These are phyloP conservation scores for Stachybotrys chartarum DNA, from an alignment of 2,329 filamentous ascomycete genomes.

Conservation along the genomic window DNA sequence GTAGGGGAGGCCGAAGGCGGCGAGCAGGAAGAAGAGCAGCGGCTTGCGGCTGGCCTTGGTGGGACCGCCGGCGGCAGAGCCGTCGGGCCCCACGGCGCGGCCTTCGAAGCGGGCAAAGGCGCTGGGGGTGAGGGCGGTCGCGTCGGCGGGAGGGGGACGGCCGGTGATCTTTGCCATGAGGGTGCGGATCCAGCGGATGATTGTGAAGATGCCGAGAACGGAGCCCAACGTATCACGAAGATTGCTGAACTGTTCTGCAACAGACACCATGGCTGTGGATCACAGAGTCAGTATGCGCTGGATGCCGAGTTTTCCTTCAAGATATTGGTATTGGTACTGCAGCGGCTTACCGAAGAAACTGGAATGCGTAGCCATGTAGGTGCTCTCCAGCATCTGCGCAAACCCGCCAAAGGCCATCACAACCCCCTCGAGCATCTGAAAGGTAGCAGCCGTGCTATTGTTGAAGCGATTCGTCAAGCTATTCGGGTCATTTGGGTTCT, in stretches of 20 bases:
- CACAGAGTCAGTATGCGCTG: slow-evolving; percentile 4
- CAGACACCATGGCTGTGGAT: slow-evolving; percentile 81
- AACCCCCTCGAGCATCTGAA: slow-evolving; percentile 96
- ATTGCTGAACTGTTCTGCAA: slow-evolving; percentile 94
- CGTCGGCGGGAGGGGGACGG: slow-evolving; percentile 80
- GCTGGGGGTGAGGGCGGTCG: slow-evolving; percentile 77
- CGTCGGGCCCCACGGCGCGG: slow-evolving; percentile 51
- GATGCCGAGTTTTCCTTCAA: neutral
- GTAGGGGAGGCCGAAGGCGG: slow-evolving; percentile 92
- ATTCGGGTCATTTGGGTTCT: slow-evolving; percentile 71
- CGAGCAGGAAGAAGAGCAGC: slow-evolving; percentile 89
- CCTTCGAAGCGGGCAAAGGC: slow-evolving; percentile 88
- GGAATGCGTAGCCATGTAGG: slow-evolving; percentile 98
- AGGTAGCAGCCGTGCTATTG: slow-evolving; percentile 91
- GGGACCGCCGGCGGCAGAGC: slow-evolving; percentile 45
- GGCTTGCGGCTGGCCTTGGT: slow-evolving; percentile 86
- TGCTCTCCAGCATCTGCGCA: slow-evolving; percentile 98
- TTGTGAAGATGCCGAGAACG: slow-evolving; percentile 87
- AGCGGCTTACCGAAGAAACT: slow-evolving; percentile 81
- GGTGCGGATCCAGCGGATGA: slow-evolving; percentile 91
- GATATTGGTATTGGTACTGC: neutral
- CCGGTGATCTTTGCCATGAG: slow-evolving; percentile 89
- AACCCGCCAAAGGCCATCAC: slow-evolving; percentile 96
- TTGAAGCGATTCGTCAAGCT: slow-evolving; percentile 93
- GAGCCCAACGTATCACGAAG: slow-evolving; percentile 89